Base-by-base conservation (phyloP, 108 stramenopile species). In the Chaetoceros muelleri region DNA sequence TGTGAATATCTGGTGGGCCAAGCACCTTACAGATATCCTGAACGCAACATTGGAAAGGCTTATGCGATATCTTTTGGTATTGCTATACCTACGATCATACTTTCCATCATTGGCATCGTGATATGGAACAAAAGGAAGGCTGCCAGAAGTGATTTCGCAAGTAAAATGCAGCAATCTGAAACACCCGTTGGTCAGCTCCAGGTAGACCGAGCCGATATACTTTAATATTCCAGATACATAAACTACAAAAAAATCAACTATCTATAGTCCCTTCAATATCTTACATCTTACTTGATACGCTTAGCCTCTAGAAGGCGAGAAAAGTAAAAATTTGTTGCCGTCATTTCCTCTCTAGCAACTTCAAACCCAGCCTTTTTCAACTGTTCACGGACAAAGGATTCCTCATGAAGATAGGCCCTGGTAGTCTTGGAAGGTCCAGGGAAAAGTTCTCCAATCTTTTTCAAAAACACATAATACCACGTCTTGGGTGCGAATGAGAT, bases 401-500 rank as follows among this genome's bases (percentile, higher is more conserved):
- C 96, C 58, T 91, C 82, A 69, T 97, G 96, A 51, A 97, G 65
- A 58, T 97, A 97, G 1, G 96, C 96, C 48, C 96, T 71, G 20
- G 96, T 97, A 2, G 96, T 92, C 68, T 97, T 97, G 57, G 81
- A 84, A 47, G 94, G 94, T 61, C 96, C 96, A 2, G 96, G 96
- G 76, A 97, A 97, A 22, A 97, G 73, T 67, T 88, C 92, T 21
- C 96, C 96, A 65, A 97, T 53, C 78, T 95, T 95, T 71, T 97
- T 97, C 67, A 97, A 75, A 23, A 82, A 56, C 0, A 69, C 67
- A 72, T 91, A 95, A 70, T 92, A 95, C 90, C 90, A 95, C 18
- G 94, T 97, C 70, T 97, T 89, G 40, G 96, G 96, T 24, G 96
- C 96, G 64, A 97, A 97, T 19, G 90, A 93, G 54, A 96, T 84